These are phyloP conservation scores for Eucalyptus cladocalyx DNA, from an alignment of 345 rosid genomes.

Conservation along the genomic window DNA sequence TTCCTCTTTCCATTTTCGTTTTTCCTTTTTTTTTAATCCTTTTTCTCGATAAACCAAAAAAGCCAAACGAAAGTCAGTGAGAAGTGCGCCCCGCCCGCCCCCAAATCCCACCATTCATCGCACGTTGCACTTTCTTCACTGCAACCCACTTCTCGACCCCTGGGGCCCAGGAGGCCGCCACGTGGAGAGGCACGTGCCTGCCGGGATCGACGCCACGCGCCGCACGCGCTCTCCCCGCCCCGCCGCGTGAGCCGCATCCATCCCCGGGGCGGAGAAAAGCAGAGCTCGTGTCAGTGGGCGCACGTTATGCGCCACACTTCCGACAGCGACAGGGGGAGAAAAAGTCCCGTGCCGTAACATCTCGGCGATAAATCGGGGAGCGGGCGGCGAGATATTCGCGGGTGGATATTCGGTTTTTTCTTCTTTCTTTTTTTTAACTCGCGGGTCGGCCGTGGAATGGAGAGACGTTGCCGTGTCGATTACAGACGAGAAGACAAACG, in stretches of 20 bases:
- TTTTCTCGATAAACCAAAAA: not conserved
- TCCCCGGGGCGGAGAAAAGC: not conserved
- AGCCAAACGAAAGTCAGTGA: not conserved
- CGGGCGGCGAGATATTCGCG: not conserved
- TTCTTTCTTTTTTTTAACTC: not conserved
- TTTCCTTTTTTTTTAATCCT: rapidly evolving
- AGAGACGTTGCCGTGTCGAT: not conserved
- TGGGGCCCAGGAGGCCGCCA: not conserved
- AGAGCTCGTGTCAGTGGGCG: not conserved
- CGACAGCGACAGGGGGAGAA: not conserved
- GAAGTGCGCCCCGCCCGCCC: not conserved
- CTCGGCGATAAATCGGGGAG: not conserved
- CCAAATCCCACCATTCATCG: not conserved
- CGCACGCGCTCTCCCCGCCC: not conserved
- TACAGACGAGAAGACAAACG: not conserved
- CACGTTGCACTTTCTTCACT: not conserved
- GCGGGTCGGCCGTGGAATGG: not conserved
- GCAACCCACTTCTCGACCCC: not conserved
- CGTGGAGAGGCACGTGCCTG: not conserved
- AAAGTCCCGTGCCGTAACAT: not conserved
- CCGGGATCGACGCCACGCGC: not conserved
- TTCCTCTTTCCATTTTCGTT: not conserved
- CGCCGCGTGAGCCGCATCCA: not conserved
- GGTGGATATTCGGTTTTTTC: no score
- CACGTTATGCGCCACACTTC: not conserved